Percentiles rank a stretch among this genome's conserved stretches.
phyloP scores from a whole-genome alignment of 192 early-diverging fungal genomes.

The Umbelopsis vinacea region DNA sequence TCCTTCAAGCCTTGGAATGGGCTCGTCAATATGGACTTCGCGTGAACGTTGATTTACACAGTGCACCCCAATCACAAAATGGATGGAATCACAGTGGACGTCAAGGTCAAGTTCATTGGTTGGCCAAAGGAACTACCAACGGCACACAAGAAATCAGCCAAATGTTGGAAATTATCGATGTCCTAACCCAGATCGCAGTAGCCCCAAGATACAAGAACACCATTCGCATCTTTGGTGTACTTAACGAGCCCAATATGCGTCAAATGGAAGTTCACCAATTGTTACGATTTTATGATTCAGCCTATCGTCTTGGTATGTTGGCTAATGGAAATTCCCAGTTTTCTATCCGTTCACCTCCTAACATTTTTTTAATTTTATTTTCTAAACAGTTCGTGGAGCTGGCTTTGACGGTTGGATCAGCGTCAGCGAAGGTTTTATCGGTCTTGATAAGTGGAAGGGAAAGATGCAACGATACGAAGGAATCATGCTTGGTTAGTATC shows the following conservation, averaged over 20 bases:
- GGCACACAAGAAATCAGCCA: slow-evolving; percentile 44
- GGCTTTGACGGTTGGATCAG: slow-evolving; percentile 26
- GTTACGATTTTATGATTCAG: slow-evolving; percentile 39
- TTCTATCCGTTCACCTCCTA: no score
- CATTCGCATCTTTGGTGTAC: slow-evolving; percentile 41
- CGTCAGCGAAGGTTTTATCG: slow-evolving; percentile 43
- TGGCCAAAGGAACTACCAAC: slow-evolving; percentile 39
- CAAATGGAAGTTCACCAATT: slow-evolving; percentile 30
- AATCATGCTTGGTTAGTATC: slow-evolving; percentile 38
- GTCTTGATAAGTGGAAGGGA: slow-evolving; percentile 32
- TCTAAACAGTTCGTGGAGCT: slow-evolving; percentile 24
- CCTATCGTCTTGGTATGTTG: slow-evolving; percentile 24
- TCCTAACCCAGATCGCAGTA: slow-evolving; percentile 51
- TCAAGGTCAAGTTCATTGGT: slow-evolving; percentile 40
- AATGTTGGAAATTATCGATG: slow-evolving; percentile 52
- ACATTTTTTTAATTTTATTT: no score
- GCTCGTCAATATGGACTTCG: slow-evolving; percentile 61
- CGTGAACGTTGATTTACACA: slow-evolving; percentile 66
- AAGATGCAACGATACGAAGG: slow-evolving; percentile 36
- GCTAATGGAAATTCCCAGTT: no score
- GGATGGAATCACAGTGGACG: slow-evolving; percentile 58
- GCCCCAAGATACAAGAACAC: slow-evolving; percentile 43
- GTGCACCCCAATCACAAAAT: slow-evolving; percentile 72
- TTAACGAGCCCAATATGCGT: slow-evolving; percentile 50
- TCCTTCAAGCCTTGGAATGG: slow-evolving; percentile 58